Evolutionary conservation across 2,329 filamentous ascomycete genomes (phyloP), one percentile per base, ranked within the genome.

Genomic region (Orbilia javanica): DNA sequence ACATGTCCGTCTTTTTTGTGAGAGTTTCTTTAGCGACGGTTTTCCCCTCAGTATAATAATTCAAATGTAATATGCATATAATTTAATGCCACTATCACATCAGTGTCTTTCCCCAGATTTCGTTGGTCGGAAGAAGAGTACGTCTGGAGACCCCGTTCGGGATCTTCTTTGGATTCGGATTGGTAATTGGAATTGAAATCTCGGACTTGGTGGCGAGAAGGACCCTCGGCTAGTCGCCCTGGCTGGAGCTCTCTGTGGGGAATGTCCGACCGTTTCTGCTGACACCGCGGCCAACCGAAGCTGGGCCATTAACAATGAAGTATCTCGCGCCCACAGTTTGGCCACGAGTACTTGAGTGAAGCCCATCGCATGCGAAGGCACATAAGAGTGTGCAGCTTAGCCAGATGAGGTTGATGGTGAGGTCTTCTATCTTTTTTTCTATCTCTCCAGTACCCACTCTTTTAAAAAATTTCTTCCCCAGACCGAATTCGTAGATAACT

Each of bases 241-340:
- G 39, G 39, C 31, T 50, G 39, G 36, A 57, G 60, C 50, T 73
- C 57, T 25, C 42, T 66, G 69, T 73, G 69, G 69, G 69, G 69
- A 73, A 73, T 66, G 69, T 60, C 69, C 69, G 69, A 72, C 57
- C 48, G 57, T 64, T 66, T 57, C n/a, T 44, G 48, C 39, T 34
- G 46, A 73, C 69, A 73, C 69, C 69, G 69, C 60, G 60, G 69
- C 69, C 69, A 73, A 50, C 69, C 69, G 68, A 72, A 64, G 44
- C 55, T 60, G 55, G 18, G 7, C 34, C 8, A 60, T 60, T 60
- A 60, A 11, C 34, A 60, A 25, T 25, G 11, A 27, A n/a, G 53
- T 60, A 60, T 25, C 53, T 60, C 18, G 53, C 53, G 34, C 31
- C 34, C 25, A n/a, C 31, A 25, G 20, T 39, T 25, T 22, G 53